Evolutionary conservation across 257 asterid species (phyloP).

Genomic region (Galeopsis tetrahit): DNA sequence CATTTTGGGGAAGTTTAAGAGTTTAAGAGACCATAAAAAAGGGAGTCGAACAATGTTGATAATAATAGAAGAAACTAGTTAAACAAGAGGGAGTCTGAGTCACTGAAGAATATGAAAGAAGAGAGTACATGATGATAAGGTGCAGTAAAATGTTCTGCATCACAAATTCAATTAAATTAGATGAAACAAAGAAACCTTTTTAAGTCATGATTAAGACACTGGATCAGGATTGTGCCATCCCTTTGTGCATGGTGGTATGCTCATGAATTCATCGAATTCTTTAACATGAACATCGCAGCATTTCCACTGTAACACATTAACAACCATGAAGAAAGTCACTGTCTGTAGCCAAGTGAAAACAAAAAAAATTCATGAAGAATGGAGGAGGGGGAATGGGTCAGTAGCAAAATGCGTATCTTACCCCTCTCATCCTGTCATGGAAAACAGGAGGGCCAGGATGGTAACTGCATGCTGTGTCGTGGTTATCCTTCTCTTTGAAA

Average conservation of each 20-base stretch:
- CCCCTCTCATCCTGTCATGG: conserved; percentile 95
- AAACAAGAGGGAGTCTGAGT: neutral
- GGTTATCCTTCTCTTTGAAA: conserved; percentile 85
- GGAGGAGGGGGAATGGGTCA: neutral
- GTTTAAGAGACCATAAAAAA: neutral
- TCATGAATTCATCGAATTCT: conserved; percentile 91
- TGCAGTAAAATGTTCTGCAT: conserved; percentile 7
- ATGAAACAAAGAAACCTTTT: conserved; percentile 19
- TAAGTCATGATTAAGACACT: conserved; percentile 26
- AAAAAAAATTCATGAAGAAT: neutral
- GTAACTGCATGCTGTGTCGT: conserved; percentile 77
- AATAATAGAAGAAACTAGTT: neutral
- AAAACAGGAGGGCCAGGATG: conserved; percentile 95
- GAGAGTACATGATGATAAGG: conserved; percentile 17
- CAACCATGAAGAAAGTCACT: conserved; percentile 18
- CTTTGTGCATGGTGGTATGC: conserved; percentile 75
- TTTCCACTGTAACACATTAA: conserved; percentile 68
- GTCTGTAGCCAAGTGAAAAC: conserved; percentile 11
- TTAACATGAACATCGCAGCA: conserved; percentile 89
- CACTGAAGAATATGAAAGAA: conserved; percentile 11
- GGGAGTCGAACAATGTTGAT: neutral
- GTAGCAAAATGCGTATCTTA: conserved; percentile 41
- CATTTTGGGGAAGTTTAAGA: too few species aligned
- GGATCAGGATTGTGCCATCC: conserved; percentile 88
- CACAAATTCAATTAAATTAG: conserved; percentile 22